Evolutionary conservation across 306 rosid species (phyloP).

Genomic region (Cucurbita moschata): DNA sequence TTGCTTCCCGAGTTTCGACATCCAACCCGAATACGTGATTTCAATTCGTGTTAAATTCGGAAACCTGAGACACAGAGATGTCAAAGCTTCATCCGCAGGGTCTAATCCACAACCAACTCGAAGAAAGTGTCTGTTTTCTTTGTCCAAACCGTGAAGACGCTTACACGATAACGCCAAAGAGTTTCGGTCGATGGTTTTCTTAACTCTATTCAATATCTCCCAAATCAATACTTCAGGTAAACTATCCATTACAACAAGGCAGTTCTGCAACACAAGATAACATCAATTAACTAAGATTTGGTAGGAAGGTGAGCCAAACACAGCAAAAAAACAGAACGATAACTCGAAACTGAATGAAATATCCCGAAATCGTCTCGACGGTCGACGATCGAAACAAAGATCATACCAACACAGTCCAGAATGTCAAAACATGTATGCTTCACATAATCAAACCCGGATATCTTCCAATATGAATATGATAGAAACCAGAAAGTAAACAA

Average conservation of each 20-base stretch:
- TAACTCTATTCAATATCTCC: conserved; percentile 59
- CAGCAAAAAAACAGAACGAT: not conserved
- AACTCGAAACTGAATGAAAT: not conserved
- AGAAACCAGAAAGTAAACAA: not conserved
- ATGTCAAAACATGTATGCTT: not conserved
- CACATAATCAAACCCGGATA: not conserved
- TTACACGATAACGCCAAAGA: conserved; percentile 46
- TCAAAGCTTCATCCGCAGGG: conserved; percentile 72
- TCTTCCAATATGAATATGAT: not conserved
- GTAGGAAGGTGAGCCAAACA: not conserved
- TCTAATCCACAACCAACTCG: conserved; percentile 79
- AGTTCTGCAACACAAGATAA: not conserved
- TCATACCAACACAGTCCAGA: not conserved
- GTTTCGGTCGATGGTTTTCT: conserved; percentile 48
- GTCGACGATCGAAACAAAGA: not conserved
- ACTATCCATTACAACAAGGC: conserved; percentile 33
- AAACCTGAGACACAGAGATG: conserved; percentile 55
- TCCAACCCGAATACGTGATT: conserved; percentile 77
- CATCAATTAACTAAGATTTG: not conserved
- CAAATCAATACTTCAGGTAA: conserved; percentile 70
- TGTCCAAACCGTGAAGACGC: conserved; percentile 39
- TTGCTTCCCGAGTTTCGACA: conserved; percentile 80
- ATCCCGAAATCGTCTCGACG: not conserved
- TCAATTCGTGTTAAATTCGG: conserved; percentile 45
- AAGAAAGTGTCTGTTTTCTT: conserved; percentile 48